A percentile compares a stretch with the other conserved stretches of the same genome.
Evolutionary conservation across 306 rosid species (phyloP).

Genomic region (Spatholobus suberectus): DNA sequence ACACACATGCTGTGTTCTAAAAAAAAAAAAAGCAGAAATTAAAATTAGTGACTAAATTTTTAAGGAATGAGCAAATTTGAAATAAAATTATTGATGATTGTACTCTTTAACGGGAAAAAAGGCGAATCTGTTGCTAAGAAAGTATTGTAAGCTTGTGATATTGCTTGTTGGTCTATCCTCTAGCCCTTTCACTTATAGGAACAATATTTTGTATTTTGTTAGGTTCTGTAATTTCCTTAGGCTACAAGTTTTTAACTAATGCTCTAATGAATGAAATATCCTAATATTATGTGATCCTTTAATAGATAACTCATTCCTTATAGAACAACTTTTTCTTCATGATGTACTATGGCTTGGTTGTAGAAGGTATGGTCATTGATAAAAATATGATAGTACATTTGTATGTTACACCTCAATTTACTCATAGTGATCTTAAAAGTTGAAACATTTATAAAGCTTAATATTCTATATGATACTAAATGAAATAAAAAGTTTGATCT

Average conservation of each 20-base stretch:
- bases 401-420: background rate
- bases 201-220: slow-evolving; percentile 13
- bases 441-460: background rate
- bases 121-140: slow-evolving; percentile 83
- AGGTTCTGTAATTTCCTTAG: background rate
- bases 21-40: background rate
- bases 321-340: slow-evolving; percentile 88
- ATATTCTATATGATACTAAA: too few relatives aligned
- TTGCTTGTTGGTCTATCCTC: background rate
- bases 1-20: background rate
- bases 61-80: slow-evolving; percentile 23
- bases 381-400: background rate
- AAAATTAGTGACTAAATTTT: background rate
- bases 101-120: slow-evolving; percentile 76
- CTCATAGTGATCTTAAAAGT: background rate
- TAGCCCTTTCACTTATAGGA: slow-evolving; percentile 10
- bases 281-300: slow-evolving; percentile 73
- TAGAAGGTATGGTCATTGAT: slow-evolving; percentile 69
- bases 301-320: slow-evolving; percentile 80
- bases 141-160: slow-evolving; percentile 48
- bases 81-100: slow-evolving; percentile 64
- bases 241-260: background rate
- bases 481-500: too few relatives aligned
- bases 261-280: slow-evolving; percentile 40
- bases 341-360: slow-evolving; percentile 88